Conservation (phyloP, 805 yeast genomes). For the Candida anglica region DNA sequence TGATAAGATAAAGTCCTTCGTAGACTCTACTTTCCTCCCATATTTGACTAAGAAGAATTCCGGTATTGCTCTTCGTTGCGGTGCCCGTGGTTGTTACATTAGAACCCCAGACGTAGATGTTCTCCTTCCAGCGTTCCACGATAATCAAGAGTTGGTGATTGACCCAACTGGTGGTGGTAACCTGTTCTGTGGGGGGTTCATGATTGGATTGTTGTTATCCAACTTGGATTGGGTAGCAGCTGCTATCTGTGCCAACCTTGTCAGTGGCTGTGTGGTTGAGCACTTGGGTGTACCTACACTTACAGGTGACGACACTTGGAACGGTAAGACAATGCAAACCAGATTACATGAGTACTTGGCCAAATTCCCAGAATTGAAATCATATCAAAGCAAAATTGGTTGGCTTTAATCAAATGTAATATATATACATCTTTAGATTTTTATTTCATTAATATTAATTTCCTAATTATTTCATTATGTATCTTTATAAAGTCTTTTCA, state of each 20-base stretch:
- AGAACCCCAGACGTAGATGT: constrained; percentile 19
- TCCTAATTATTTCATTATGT: too few species aligned
- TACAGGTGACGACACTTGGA: constrained; percentile 48
- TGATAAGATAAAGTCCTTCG: constrained; percentile 16
- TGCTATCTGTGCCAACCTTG: constrained; percentile 66
- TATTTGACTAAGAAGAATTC: constrained; percentile 37
- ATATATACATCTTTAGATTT: too few species aligned
- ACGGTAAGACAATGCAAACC: constrained; percentile 44
- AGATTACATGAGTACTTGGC: constrained; percentile 41
- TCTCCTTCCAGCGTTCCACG: constrained; percentile 77
- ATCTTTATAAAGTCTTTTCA: constrained; percentile 37
- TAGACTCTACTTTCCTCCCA: constrained; percentile 39
- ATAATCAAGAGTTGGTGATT: constrained; percentile 26
- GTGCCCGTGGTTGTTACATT: constrained; percentile 63
- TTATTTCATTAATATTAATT: too few species aligned
- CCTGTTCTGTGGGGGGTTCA: constrained; percentile 40
- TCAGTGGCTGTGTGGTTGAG: constrained; percentile 81
- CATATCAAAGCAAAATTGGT: too few species aligned
- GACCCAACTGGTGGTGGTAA: constrained; percentile 47
- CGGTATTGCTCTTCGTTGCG: constrained; percentile 70
- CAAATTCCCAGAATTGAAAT: constrained; percentile 14
- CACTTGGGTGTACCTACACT: constrained; percentile 66
- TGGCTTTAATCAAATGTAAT: too few species aligned
- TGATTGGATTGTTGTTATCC: constrained; percentile 54
- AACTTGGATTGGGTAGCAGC: constrained; percentile 47